These are phyloP conservation scores for Claviceps africana DNA, from an alignment of 2,329 filamentous ascomycete species.

Conservation along the genomic window DNA sequence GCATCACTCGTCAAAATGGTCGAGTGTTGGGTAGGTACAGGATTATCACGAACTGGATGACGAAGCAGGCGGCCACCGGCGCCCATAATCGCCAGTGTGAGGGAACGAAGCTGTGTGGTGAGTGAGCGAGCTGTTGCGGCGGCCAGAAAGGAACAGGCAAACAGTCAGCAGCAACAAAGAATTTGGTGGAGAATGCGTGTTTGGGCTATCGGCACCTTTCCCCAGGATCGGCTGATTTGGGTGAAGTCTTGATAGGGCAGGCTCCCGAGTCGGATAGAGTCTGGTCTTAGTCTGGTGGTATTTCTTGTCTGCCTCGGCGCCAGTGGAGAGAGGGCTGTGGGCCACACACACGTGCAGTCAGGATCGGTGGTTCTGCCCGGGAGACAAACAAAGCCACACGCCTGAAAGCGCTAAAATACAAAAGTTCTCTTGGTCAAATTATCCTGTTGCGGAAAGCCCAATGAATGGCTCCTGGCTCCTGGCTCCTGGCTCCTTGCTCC, in stretches of 20 bases:
- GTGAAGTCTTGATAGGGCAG: constrained; percentile 10
- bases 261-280: constrained; percentile 4
- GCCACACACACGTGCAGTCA: neutral
- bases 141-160: constrained; percentile 9
- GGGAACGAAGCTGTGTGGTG: constrained; percentile 11
- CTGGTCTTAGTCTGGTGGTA: neutral
- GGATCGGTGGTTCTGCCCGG: constrained; percentile 5
- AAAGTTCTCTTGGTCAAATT: constrained; percentile 27
- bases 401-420: constrained; percentile 20
- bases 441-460: constrained; percentile 23
- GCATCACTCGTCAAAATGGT: constrained; percentile 23
- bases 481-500: neutral
- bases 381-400: constrained; percentile 23
- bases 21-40: constrained; percentile 18
- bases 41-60: constrained; percentile 17
- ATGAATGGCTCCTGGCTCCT: constrained; percentile 14
- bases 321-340: neutral
- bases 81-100: constrained; percentile 24
- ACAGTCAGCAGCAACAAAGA: constrained; percentile 4
- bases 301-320: constrained; percentile 1
- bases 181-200: neutral
- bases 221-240: constrained; percentile 11
- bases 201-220: constrained; percentile 9
- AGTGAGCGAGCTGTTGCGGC: constrained; percentile 1
- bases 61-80: constrained; percentile 18